Evolutionary conservation across 805 yeast genomes (phyloP).

Genomic region (Metschnikowia matae): DNA sequence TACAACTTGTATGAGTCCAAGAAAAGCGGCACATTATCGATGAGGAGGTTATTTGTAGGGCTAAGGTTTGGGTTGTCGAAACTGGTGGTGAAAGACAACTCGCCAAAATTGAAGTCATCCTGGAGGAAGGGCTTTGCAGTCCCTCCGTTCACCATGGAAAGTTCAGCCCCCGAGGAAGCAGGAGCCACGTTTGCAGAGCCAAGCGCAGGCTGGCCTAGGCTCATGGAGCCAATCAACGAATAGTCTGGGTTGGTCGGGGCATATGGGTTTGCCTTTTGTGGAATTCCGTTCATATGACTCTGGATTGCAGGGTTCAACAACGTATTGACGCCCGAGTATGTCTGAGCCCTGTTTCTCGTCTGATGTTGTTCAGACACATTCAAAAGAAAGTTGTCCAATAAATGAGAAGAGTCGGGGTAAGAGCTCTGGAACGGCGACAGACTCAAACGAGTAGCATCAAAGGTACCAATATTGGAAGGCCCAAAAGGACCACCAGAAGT

Average conservation of each 20-base stretch:
- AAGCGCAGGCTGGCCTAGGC: constrained; percentile 6
- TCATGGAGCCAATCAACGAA: not conserved
- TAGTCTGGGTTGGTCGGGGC: not conserved
- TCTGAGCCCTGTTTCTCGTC: constrained; percentile 37
- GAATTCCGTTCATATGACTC: not conserved
- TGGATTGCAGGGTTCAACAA: constrained; percentile 1
- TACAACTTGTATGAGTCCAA: constrained; percentile 45
- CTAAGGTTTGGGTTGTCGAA: constrained; percentile 66
- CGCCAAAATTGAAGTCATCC: constrained; percentile 60
- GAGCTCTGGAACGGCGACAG: constrained; percentile 24
- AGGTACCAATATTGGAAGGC: constrained; percentile 14
- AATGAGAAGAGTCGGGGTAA: constrained; percentile 21
- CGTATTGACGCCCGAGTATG: constrained; percentile 32
- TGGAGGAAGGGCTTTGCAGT: constrained; percentile 22
- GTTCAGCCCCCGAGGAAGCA: constrained; percentile 3
- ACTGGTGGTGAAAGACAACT: constrained; percentile 62
- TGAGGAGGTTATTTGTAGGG: constrained; percentile 72
- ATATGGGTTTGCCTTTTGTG: not conserved
- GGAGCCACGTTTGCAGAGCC: constrained; percentile 2
- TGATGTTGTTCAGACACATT: constrained; percentile 17
- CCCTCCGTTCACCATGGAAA: constrained; percentile 3
- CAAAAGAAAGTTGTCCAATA: constrained; percentile 31
- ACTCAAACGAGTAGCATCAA: constrained; percentile 18
- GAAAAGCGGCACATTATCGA: constrained; percentile 78
- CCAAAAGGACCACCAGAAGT: constrained; percentile 37